Conservation (phyloP, 345 rosid genomes). For the Acer campestre region DNA sequence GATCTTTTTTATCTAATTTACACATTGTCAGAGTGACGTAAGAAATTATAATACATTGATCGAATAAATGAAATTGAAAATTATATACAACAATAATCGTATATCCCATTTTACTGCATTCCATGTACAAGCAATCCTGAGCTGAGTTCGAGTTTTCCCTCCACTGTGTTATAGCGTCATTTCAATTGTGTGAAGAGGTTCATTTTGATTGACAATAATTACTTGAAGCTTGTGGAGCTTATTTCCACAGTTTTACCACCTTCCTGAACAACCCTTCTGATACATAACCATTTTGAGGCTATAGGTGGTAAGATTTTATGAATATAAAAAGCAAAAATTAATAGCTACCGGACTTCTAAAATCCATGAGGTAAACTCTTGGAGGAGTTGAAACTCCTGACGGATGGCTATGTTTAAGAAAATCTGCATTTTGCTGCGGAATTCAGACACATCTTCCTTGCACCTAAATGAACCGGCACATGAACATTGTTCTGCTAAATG, state of each 20-base stretch:
- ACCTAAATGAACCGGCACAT: constrained; percentile 78
- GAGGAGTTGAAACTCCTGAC: constrained; percentile 64
- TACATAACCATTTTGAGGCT: not conserved
- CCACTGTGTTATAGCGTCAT: not conserved
- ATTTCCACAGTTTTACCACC: not conserved
- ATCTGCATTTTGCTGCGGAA: constrained; percentile 68
- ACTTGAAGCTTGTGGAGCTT: not conserved
- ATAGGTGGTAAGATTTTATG: not conserved
- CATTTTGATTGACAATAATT: not conserved
- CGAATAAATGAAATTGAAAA: not conserved
- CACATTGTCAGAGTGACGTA: no score
- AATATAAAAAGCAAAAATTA: not conserved
- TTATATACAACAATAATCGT: not conserved
- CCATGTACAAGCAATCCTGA: not conserved
- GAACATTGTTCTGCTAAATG: constrained; percentile 82
- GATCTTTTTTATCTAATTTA: no score
- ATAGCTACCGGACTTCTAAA: constrained; percentile 31
- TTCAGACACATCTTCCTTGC: constrained; percentile 71
- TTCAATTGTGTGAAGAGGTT: not conserved
- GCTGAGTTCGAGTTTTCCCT: not conserved
- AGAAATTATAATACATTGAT: not conserved
- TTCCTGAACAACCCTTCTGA: no score
- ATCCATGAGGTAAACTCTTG: constrained; percentile 73
- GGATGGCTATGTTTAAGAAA: constrained; percentile 61
- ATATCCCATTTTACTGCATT: not conserved